Conservation (phyloP, 2,329 filamentous ascomycete genomes). For the Ceratocystis albifundus region DNA sequence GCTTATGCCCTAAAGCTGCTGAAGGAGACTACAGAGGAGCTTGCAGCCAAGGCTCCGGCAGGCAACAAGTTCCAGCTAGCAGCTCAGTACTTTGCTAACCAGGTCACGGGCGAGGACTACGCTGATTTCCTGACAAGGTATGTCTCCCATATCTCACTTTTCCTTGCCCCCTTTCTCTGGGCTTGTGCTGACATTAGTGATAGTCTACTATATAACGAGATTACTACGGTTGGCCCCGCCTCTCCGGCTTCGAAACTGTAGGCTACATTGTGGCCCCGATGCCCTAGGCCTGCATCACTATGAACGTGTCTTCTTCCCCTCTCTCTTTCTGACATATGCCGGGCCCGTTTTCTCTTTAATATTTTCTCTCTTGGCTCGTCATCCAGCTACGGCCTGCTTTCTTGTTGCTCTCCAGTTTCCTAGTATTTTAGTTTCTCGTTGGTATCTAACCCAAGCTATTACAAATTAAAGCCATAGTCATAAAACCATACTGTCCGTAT, state of each 20-base stretch:
- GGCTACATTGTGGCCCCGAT: conserved; percentile 23
- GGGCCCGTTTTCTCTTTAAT: neutral
- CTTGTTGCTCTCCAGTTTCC: neutral
- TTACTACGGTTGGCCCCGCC: conserved; percentile 58
- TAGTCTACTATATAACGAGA: conserved; percentile 78
- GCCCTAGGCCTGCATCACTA: neutral
- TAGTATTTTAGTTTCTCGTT: neutral
- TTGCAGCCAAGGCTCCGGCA: conserved; percentile 62
- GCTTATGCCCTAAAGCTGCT: conserved; percentile 76
- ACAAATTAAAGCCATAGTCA: neutral
- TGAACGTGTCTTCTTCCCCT: neutral
- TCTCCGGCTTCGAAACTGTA: conserved; percentile 53
- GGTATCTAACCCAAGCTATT: neutral
- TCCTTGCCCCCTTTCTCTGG: neutral
- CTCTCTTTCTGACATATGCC: neutral
- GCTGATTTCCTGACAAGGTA: conserved; percentile 85
- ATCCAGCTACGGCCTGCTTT: neutral
- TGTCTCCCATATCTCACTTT: conserved; percentile 31
- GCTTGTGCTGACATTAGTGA: conserved; percentile 22
- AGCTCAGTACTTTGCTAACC: conserved; percentile 79
- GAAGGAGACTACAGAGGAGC: conserved; percentile 68
- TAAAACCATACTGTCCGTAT: neutral
- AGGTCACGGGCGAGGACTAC: conserved; percentile 95
- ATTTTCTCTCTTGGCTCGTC: neutral
- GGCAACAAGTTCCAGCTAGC: conserved; percentile 89